phyloP scores from a whole-genome alignment of 306 rosid genomes.

The Gastrolobium bilobum region DNA sequence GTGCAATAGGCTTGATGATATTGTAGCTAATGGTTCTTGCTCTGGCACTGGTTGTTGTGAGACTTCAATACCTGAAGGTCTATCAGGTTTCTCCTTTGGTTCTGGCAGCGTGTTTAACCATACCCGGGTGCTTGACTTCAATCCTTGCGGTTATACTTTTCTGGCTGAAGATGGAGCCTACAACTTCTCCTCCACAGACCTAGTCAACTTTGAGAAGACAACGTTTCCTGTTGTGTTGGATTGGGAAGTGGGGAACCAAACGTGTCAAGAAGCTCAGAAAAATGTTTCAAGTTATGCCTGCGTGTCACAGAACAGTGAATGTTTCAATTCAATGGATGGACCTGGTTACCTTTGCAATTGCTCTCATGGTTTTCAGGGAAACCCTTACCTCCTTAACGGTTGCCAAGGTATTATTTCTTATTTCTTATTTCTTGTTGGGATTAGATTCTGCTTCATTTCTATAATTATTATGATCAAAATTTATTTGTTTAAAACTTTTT shows the following conservation, averaged over 20 bases:
- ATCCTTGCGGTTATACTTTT: constrained; percentile 12
- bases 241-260: constrained; percentile 50
- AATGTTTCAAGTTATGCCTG: no score
- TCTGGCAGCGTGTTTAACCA: no score
- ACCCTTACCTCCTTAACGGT: constrained; percentile 47
- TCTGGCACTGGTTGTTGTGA: no score
- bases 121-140: no score
- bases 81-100: no score
- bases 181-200: constrained; percentile 24
- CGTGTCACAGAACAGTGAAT: not conserved
- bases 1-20: no score
- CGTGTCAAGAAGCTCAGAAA: not conserved
- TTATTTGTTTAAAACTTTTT: no score
- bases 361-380: constrained; percentile 48
- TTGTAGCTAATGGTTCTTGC: no score
- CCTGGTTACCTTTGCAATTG: constrained; percentile 54
- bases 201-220: not conserved
- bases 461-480: no score
- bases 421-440: not conserved
- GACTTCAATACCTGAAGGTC: no score
- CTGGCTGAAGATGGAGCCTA: constrained; percentile 29
- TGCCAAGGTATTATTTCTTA: constrained; percentile 30
- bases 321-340: not conserved
- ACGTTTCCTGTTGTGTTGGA: constrained; percentile 44
- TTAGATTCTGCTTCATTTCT: no score